Evolutionary conservation across 2,329 filamentous ascomycete species (phyloP).

Genomic region (Pestalotiopsis sp.): DNA sequence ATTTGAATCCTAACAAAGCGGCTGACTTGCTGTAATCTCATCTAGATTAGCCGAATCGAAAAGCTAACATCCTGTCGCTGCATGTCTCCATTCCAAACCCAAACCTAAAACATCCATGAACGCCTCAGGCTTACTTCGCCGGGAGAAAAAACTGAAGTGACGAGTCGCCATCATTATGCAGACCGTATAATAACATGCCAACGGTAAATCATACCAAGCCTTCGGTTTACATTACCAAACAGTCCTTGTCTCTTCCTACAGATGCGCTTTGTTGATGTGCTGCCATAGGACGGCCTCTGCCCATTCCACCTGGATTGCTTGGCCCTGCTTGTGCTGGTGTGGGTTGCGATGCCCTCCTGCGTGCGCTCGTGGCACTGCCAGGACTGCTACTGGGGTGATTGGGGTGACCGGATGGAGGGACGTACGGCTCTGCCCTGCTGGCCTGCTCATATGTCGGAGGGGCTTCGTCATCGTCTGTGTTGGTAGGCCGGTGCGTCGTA

Average conservation of each 20-base stretch:
- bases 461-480: conserved; percentile 50
- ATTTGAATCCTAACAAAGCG: neutral
- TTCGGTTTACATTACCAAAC: conserved; percentile 26
- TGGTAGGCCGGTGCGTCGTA: conserved; percentile 38
- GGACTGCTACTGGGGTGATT: conserved; percentile 47
- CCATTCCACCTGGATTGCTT: conserved; percentile 41
- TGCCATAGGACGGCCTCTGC: conserved; percentile 19
- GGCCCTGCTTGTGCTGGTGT: conserved; percentile 15
- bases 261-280: conserved; percentile 18
- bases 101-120: neutral
- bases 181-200: neutral
- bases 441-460: conserved; percentile 63
- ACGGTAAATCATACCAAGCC: neutral
- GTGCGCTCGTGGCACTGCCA: conserved; percentile 21
- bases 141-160: neutral
- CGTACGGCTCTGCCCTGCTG: conserved; percentile 51
- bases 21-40: neutral
- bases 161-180: neutral
- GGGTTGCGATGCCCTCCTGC: conserved; percentile 17
- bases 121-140: neutral
- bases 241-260: conserved; percentile 29
- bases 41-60: neutral
- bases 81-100: neutral
- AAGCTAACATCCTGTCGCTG: neutral
- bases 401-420: conserved; percentile 54